Evolutionary conservation across 2,329 filamentous ascomycete species (phyloP).

Genomic region (Cercospora sp.): DNA sequence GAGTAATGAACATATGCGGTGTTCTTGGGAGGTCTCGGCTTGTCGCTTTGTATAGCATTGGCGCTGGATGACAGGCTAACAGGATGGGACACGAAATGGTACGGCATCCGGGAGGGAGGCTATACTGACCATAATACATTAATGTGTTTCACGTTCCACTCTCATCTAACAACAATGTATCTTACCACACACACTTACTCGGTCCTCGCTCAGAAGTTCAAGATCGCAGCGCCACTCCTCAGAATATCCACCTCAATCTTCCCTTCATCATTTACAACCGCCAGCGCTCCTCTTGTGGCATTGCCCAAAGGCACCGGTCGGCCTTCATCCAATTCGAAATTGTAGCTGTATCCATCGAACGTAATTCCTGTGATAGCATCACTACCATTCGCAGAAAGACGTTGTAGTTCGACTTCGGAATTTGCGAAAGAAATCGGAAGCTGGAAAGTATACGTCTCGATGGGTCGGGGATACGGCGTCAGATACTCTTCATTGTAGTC

Average conservation of each 20-base stretch:
- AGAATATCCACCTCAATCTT: constrained; percentile 31
- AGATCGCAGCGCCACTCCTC: constrained; percentile 36
- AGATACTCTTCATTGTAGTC: constrained; percentile 46
- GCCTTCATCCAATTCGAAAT: constrained; percentile 59
- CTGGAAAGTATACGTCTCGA: constrained; percentile 47
- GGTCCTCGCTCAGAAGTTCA: constrained; percentile 18
- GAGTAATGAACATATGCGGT: background rate
- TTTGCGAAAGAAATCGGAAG: constrained; percentile 37
- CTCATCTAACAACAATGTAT: too few species aligned
- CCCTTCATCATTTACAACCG: constrained; percentile 41
- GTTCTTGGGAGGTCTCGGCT: background rate
- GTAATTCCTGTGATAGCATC: constrained; percentile 63
- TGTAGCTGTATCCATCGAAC: constrained; percentile 63
- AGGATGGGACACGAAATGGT: background rate
- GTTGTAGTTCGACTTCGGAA: constrained; percentile 44
- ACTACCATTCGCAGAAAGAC: constrained; percentile 62
- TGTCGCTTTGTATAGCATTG: background rate
- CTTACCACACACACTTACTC: too few species aligned
- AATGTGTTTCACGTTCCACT: too few species aligned
- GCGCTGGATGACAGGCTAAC: background rate
- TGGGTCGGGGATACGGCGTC: constrained; percentile 39
- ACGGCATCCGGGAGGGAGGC: background rate
- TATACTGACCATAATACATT: background rate
- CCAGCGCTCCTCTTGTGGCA: constrained; percentile 54
- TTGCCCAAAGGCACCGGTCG: constrained; percentile 56